A percentile compares a stretch with the other conserved stretches of the same genome.
phyloP scores from a whole-genome alignment of 768 basidiomycete genomes.

The Tricholoma flavovirens region DNA sequence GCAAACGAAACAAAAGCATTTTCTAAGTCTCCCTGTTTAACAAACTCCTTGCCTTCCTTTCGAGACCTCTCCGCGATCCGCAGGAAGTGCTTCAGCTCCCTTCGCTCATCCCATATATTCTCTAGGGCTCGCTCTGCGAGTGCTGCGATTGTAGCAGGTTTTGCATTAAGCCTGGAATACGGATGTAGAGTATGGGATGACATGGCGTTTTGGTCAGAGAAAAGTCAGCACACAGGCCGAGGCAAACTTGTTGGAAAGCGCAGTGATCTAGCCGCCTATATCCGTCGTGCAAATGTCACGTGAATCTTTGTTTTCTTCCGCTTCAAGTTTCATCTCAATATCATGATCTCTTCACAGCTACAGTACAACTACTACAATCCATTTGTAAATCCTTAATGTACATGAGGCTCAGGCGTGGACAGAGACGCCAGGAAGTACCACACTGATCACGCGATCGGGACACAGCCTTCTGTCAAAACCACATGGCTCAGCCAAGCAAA shows the following conservation, averaged over 20 bases:
- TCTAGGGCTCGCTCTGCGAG: constrained; percentile 58
- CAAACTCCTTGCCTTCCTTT: constrained; percentile 44
- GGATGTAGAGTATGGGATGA: neutral
- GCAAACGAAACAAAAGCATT: constrained; percentile 69
- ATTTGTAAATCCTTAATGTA: neutral
- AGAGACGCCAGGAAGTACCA: neutral
- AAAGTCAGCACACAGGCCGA: neutral
- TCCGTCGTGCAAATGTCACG: neutral
- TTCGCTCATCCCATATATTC: constrained; percentile 50
- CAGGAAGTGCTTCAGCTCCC: constrained; percentile 61
- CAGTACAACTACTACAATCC: neutral
- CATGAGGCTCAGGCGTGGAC: neutral
- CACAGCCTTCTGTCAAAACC: too few relatives aligned
- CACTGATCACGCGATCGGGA: neutral
- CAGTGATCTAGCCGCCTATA: neutral
- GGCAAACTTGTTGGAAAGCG: neutral
- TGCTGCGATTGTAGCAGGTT: constrained; percentile 59
- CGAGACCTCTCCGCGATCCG: constrained; percentile 59
- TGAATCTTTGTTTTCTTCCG: neutral
- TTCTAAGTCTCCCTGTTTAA: constrained; percentile 53
- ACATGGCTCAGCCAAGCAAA: neutral
- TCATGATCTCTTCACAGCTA: neutral
- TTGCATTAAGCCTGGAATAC: neutral
- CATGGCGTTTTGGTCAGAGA: neutral
- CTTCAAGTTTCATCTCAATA: too few relatives aligned